phyloP scores from a whole-genome alignment of 345 rosid species.

The Litchi chinensis region DNA sequence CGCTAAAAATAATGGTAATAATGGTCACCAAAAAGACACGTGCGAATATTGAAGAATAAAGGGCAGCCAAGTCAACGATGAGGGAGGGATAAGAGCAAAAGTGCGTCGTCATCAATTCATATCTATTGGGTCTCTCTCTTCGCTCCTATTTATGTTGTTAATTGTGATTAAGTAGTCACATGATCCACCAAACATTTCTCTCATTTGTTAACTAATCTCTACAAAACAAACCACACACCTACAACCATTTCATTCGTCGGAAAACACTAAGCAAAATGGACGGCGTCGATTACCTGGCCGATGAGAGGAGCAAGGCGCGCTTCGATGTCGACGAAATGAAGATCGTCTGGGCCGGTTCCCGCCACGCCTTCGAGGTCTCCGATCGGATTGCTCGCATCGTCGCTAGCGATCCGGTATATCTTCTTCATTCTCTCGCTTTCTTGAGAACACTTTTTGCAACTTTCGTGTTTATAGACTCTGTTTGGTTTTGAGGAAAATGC shows the following conservation, averaged over 20 bases:
- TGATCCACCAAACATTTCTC: too few species aligned
- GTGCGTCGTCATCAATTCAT: too few species aligned
- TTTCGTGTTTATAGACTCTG: not conserved
- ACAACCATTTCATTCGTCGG: not conserved
- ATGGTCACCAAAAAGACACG: too few species aligned
- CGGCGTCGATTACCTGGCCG: constrained; percentile 60
- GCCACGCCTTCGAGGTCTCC: constrained; percentile 67
- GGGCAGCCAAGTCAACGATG: too few species aligned
- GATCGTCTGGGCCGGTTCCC: constrained; percentile 97
- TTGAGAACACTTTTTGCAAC: too few species aligned
- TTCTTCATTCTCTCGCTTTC: not conserved
- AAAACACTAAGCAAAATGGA: not conserved
- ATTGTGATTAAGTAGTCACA: too few species aligned
- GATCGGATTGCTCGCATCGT: constrained; percentile 91
- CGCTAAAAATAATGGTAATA: too few species aligned
- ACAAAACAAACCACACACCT: not conserved
- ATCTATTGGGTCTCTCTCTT: too few species aligned
- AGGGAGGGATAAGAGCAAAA: too few species aligned
- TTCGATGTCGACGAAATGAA: constrained; percentile 92
- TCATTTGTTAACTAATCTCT: too few species aligned
- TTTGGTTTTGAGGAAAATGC: not conserved
- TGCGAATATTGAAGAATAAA: too few species aligned
- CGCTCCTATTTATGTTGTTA: too few species aligned
- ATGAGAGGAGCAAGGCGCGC: constrained; percentile 76
- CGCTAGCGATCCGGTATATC: constrained; percentile 84